Evolutionary conservation across 495 filamentous ascomycete species (phyloP).

Genomic region (Neurospora sp.): DNA sequence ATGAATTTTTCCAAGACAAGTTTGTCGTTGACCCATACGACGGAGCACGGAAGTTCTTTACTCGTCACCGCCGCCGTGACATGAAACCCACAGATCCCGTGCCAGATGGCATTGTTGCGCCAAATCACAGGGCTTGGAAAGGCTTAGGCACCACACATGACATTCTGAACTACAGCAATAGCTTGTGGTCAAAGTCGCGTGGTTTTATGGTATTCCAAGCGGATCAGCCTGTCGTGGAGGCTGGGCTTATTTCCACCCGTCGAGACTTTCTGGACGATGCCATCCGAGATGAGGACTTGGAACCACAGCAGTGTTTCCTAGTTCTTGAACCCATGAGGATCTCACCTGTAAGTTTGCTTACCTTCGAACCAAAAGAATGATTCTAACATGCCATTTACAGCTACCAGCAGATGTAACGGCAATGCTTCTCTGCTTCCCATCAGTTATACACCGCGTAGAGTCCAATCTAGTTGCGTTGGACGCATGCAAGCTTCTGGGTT

Average conservation of each 20-base stretch:
- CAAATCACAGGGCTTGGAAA: slow-evolving; percentile 15
- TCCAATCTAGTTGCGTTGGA: slow-evolving; percentile 73
- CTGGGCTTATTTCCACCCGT: slow-evolving; percentile 59
- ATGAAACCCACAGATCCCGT: slow-evolving; percentile 35
- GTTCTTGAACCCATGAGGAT: slow-evolving; percentile 49
- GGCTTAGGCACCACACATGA: slow-evolving; percentile 12
- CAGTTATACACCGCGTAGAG: slow-evolving; percentile 75
- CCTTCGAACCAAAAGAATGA: not conserved
- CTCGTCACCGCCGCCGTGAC: slow-evolving; percentile 28
- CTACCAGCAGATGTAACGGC: slow-evolving; percentile 53
- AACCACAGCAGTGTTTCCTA: slow-evolving; percentile 33
- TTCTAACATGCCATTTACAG: slow-evolving; percentile 30
- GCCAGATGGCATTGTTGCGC: slow-evolving; percentile 22
- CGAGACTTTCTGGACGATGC: slow-evolving; percentile 69
- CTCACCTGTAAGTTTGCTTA: slow-evolving; percentile 52
- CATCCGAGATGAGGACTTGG: slow-evolving; percentile 21
- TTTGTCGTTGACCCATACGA: slow-evolving; percentile 68
- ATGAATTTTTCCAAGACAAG: slow-evolving; percentile 49
- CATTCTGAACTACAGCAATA: slow-evolving; percentile 37
- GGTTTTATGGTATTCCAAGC: slow-evolving; percentile 30
- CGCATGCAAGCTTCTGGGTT: slow-evolving; percentile 41
- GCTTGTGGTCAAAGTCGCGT: slow-evolving; percentile 27
- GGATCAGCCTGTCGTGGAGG: slow-evolving; percentile 69
- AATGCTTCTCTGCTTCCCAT: slow-evolving; percentile 65
- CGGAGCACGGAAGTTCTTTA: slow-evolving; percentile 55